Evolutionary conservation across 805 yeast genomes (phyloP), one percentile per base, ranked within the genome.

Genomic region (Wickerhamomyces xylosicus): DNA sequence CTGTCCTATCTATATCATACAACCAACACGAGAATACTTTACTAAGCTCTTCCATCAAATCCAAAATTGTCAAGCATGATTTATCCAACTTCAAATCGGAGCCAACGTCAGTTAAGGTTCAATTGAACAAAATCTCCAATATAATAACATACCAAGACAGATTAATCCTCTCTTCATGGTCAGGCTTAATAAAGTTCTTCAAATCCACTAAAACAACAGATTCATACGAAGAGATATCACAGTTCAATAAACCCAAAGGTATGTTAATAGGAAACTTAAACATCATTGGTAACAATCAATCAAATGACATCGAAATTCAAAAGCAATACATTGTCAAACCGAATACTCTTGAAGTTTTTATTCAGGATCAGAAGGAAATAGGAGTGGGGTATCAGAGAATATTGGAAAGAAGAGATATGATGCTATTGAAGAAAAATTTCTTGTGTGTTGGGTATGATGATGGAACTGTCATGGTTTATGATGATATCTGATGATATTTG

Each of bases 391-490:
- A 25, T n/a, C 32, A 4, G 3, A 29, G 22, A 14, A 20, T 16
- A 15, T 33, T 46, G 3, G 40, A 44, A 13, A 50, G 58, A 41
- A 34, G 60, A 14, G 60, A 55, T 35, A 5, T 44, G 4, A 47
- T 47, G 21, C 38, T 47, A 6, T 34, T 52, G 0, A 25, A 33
- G 3, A 47, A 43, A 2, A 44, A 50, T 13, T 55, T 66, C 49
- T 44, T 74, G 1, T 68, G 74, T 5, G 64, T 67, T 2, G 82
- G 75, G 0, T 75, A 70, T 35, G 72, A 70, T 37, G 80, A 77
- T 44, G 80, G 81, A 3, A 60, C 74, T 3, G 59, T 77, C 2
- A 62, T 61, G 11, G 53, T 72, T 10, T 70, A 65, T 50, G 36
- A 48, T 14, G 43, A 43, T 41, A n/a, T 33, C 16, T 16, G 10